These are phyloP conservation scores for Melanogaster broomeanus DNA, from an alignment of 768 basidiomycete genomes.

Conservation along the genomic window DNA sequence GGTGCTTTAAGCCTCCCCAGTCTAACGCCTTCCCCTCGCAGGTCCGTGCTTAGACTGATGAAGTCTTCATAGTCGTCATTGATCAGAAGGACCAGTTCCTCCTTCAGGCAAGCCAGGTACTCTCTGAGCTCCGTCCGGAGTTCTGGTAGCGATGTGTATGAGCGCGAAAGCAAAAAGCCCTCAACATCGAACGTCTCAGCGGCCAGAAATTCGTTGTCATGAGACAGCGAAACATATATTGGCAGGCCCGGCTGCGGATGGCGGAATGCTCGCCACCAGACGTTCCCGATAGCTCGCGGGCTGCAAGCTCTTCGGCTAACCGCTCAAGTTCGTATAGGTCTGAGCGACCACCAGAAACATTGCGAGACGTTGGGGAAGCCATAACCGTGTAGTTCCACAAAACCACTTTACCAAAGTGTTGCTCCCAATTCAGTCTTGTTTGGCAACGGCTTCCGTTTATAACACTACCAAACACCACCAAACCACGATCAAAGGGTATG, in stretches of 20 bases:
- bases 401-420: too few relatives aligned
- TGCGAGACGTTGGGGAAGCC: constrained; percentile 17
- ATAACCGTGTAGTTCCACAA: constrained; percentile 10
- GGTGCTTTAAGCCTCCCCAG: constrained; percentile 70
- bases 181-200: constrained; percentile 78
- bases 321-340: constrained; percentile 73
- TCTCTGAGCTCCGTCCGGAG: constrained; percentile 84
- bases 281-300: constrained; percentile 46
- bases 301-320: constrained; percentile 70
- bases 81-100: constrained; percentile 93
- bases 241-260: constrained; percentile 52
- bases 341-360: constrained; percentile 8
- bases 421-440: constrained; percentile 4
- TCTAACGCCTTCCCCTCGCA: constrained; percentile 81
- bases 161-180: constrained; percentile 82
- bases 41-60: constrained; percentile 91
- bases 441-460: constrained; percentile 25
- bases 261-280: constrained; percentile 9
- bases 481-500: not conserved
- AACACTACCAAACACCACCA: constrained; percentile 23
- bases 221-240: constrained; percentile 71
- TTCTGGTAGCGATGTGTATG: constrained; percentile 84
- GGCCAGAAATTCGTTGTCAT: constrained; percentile 72
- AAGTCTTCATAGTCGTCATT: constrained; percentile 99
- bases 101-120: constrained; percentile 81